Conservation (phyloP, 2,329 filamentous ascomycete species). For the Clonostachys byssicola region DNA sequence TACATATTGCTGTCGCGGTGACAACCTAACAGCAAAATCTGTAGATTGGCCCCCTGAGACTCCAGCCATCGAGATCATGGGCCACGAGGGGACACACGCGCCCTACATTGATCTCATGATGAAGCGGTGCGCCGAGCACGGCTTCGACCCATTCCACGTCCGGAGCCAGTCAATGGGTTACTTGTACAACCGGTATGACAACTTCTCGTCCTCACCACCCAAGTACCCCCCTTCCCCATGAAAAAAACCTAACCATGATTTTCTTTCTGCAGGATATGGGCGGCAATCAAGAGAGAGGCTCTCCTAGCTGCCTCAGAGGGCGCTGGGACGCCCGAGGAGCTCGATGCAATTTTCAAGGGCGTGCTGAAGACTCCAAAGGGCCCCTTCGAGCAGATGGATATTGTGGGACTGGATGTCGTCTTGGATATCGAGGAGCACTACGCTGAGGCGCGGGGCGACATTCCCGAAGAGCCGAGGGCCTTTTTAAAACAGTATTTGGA, state of each 20-base stretch:
- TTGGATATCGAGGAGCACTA: slow-evolving; percentile 23
- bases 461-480: slow-evolving; percentile 13
- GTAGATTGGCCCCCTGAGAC: slow-evolving; percentile 24
- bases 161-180: slow-evolving; percentile 21
- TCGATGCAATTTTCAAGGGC: slow-evolving; percentile 20
- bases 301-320: slow-evolving; percentile 20
- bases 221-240: neutral
- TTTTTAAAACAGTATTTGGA: slow-evolving; percentile 14
- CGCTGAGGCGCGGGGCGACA: slow-evolving; percentile 13
- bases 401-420: slow-evolving; percentile 21
- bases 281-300: slow-evolving; percentile 22
- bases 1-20: slow-evolving; percentile 2
- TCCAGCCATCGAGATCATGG: slow-evolving; percentile 20
- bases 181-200: slow-evolving; percentile 18
- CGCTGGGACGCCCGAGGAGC: slow-evolving; percentile 19
- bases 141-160: slow-evolving; percentile 21
- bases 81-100: slow-evolving; percentile 15
- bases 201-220: neutral
- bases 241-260: neutral
- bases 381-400: slow-evolving; percentile 22
- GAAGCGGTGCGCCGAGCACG: slow-evolving; percentile 15
- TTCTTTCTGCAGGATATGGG: slow-evolving; percentile 16
- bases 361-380: slow-evolving; percentile 21
- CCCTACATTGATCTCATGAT: slow-evolving; percentile 13
- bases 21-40: neutral